Evolutionary conservation across 2,329 filamentous ascomycete genomes (phyloP), one percentile per base, ranked within the genome.

Genomic region (Cladosporium sp.): DNA sequence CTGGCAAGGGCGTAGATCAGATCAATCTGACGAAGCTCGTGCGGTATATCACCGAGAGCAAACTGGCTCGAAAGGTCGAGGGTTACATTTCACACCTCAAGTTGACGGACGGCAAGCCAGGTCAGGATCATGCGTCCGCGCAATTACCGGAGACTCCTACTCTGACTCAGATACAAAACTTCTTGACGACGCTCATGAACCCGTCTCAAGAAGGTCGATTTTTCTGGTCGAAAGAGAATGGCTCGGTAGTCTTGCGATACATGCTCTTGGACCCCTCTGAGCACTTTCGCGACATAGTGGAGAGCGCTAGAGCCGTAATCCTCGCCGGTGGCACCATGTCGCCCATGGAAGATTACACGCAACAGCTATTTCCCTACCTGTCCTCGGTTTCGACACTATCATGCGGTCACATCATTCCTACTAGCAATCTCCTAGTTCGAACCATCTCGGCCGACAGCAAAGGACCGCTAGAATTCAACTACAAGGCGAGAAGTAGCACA

Each of bases 251-350:
- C 18, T 72, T 97, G 11, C 89, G 84, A 38, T 98, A 96, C 65
- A 81, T 95, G 59, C 78, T 98, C 4, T 79, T 98, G 0, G 93
- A 95, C 27, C 92, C 93, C 0, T 91, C 91, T 0, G 84, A 92
- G 60, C 88, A 94, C 57, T 97, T 98, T 68, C 85, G 85, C 7
- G 86, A 91, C 9, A 86, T 97, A 45, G 88, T 92, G 2, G 83
- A 88, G 25, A 83, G 86, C 54, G 89, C 93, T 0, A 79, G 90
- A 51, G 88, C 92, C 2, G 86, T 98, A 3, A 85, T 98, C 36
- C 74, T 98, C 3, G 93, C 91, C 0, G 93, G 93, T 51, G 93
- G 93, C 18, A 98, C 93, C 20, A 97, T 98, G 93, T 95, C 93
- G 2, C 93, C 93, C 68, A 95, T 97, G 73, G 80, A 85, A 19